Conservation (phyloP, 257 asterid species). For the Schizonepeta tenuifolia region DNA sequence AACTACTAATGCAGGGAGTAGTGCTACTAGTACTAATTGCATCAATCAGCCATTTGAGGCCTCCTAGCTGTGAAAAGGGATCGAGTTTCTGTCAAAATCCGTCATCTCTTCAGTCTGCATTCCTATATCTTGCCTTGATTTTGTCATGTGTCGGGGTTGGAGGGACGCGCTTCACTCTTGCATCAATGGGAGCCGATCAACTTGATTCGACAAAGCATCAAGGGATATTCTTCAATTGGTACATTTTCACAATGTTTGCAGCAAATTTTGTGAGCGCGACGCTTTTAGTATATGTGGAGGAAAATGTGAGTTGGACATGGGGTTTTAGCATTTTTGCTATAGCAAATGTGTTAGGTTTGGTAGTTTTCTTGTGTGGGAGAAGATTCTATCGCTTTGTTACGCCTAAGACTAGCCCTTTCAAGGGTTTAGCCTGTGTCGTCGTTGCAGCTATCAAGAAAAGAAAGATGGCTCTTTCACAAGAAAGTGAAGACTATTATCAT, state of each 20-base stretch:
- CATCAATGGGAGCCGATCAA: constrained; percentile 76
- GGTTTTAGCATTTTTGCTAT: constrained; percentile 51
- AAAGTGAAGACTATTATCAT: constrained; percentile 51
- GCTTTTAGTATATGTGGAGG: constrained; percentile 55
- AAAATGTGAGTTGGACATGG: constrained; percentile 59
- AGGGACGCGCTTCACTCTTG: constrained; percentile 69
- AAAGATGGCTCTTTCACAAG: constrained; percentile 39
- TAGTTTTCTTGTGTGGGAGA: constrained; percentile 46
- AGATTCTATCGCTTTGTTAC: constrained; percentile 44
- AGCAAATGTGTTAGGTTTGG: constrained; percentile 55
- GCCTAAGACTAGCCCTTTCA: constrained; percentile 68
- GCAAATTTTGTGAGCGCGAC: constrained; percentile 53
- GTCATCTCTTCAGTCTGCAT: constrained; percentile 41
- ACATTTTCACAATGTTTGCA: constrained; percentile 54
- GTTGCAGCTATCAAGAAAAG: constrained; percentile 56
- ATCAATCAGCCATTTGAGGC: constrained; percentile 48
- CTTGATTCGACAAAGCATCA: constrained; percentile 48
- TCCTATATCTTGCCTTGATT: constrained; percentile 53
- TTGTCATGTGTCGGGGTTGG: constrained; percentile 57
- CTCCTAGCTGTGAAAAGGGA: constrained; percentile 49
- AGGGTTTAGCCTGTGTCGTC: constrained; percentile 50
- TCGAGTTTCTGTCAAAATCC: constrained; percentile 47
- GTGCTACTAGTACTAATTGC: constrained; percentile 51
- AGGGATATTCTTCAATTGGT: constrained; percentile 65
- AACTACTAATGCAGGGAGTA: constrained; percentile 45